Percentiles rank a stretch among this genome's conserved stretches.
Conservation (phyloP, 192 early-diverging fungal genomes). For the Glomus cerebriforme region DNA sequence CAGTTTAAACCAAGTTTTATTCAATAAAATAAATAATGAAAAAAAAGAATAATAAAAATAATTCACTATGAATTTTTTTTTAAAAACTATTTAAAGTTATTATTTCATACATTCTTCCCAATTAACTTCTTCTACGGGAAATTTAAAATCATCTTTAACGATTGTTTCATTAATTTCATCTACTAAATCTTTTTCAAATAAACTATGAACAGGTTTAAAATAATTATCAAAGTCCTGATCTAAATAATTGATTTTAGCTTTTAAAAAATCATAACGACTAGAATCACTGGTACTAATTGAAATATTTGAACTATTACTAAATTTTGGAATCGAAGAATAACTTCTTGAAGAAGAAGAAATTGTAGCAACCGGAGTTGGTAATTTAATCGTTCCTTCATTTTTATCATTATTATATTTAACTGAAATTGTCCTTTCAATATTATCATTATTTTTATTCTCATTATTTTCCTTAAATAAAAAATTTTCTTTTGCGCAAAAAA, state of each 20-base stretch:
- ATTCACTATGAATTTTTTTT: too few species aligned
- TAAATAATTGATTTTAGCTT: not conserved
- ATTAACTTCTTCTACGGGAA: not conserved
- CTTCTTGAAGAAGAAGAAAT: not conserved
- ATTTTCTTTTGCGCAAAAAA: not conserved
- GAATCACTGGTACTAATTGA: not conserved
- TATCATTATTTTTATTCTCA: not conserved
- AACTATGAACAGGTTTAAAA: not conserved
- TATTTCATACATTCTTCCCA: not conserved
- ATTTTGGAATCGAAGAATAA: not conserved
- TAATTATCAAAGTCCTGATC: not conserved
- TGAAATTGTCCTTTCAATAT: too few species aligned
- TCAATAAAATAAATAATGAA: too few species aligned
- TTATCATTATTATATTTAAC: not conserved
- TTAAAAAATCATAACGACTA: not conserved
- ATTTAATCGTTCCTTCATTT: not conserved
- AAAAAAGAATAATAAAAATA: too few species aligned
- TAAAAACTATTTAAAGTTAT: too few species aligned
- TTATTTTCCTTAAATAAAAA: not conserved
- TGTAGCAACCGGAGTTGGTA: not conserved
- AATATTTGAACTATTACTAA: not conserved
- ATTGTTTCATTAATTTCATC: not conserved
- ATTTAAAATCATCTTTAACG: not conserved
- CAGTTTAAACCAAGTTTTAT: too few species aligned
- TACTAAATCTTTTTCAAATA: not conserved